Evolutionary conservation across 805 yeast species (phyloP), one percentile per base, ranked within the genome.

Genomic region (Tetrapisispora phaffii): DNA sequence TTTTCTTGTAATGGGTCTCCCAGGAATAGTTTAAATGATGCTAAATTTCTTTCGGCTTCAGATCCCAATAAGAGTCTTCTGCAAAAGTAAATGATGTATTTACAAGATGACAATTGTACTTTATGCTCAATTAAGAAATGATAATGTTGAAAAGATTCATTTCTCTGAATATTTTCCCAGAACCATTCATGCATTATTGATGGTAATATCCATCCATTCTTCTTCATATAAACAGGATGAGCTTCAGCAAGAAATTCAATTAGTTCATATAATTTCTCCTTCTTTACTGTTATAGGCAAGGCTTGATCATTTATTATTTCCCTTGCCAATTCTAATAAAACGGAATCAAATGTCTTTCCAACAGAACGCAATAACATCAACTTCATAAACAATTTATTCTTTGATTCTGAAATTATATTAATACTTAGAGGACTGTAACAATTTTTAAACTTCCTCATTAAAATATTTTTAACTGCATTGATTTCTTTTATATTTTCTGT

Each of bases 131-230:
- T 54, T 17, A 62, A 45, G 31, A 53, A 57, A 29, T 48, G 42
- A 40, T 53, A 59, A 43, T 61, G 66, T 31, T 49, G 44, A 33
- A 52, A 55, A 2, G 48, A 45, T 41, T 53, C 52, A 1, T 50
- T 34, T 17, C 41, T 47, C 5, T 52, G 37, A 16, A 57, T 12
- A 32, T 54, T 48, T 2, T 48, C 41, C 47, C 50, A 52, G 44
- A 61, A 59, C 65, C 65, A 62, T 24, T 47, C 34, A 41, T 62
- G 65, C 7, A 60, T 46, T 1, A 34, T 38, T 19, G 47, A 46
- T 13, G 63, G 59, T 10, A 61, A 34, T 20, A 47, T 39, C 10
- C 56, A 43, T 1, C 53, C 53, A 3, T 34, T 22, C 4, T 44
- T 45, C 4, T 39, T 32, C n/a, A 49, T 42, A 2, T 44, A 24